These are phyloP conservation scores for Pestalotiopsis sp. DNA, from an alignment of 2,329 filamentous ascomycete genomes.

Conservation along the genomic window DNA sequence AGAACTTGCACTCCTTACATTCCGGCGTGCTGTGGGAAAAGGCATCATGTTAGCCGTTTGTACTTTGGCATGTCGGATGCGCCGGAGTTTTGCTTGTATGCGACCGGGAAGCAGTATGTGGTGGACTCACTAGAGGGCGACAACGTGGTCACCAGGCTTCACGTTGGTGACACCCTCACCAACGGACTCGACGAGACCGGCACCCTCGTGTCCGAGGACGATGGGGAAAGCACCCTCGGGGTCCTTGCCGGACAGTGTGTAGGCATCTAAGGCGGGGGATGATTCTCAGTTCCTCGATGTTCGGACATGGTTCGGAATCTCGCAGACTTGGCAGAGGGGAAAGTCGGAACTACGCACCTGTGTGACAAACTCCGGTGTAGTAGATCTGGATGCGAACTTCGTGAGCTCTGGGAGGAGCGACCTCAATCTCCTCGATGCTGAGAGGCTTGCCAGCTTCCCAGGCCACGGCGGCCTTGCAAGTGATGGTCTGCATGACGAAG, in stretches of 20 bases:
- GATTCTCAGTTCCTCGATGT: constrained; percentile 17
- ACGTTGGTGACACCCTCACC: constrained; percentile 95
- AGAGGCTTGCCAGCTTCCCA: constrained; percentile 95
- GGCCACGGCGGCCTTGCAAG: constrained; percentile 95
- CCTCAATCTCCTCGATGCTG: constrained; percentile 89
- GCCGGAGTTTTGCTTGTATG: background rate
- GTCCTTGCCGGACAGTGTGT: constrained; percentile 94
- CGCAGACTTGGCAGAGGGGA: constrained; percentile 14
- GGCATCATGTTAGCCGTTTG: constrained; percentile 19
- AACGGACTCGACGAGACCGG: constrained; percentile 89
- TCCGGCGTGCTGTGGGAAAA: constrained; percentile 76
- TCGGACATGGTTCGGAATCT: constrained; percentile 33
- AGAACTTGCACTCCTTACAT: constrained; percentile 99
- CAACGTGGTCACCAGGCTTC: constrained; percentile 89
- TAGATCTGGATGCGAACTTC: constrained; percentile 97
- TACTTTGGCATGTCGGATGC: background rate
- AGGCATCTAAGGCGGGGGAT: constrained; percentile 68
- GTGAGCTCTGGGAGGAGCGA: constrained; percentile 83
- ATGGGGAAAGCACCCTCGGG: constrained; percentile 94
- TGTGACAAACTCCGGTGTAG: constrained; percentile 99
- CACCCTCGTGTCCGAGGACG: constrained; percentile 87
- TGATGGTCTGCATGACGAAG: constrained; percentile 71
- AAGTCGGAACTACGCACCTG: constrained; percentile 60
- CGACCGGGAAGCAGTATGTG: background rate
- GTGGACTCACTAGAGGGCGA: constrained; percentile 76